phyloP scores from a whole-genome alignment of 257 asterid genomes.

The Lithospermum erythrorhizon region DNA sequence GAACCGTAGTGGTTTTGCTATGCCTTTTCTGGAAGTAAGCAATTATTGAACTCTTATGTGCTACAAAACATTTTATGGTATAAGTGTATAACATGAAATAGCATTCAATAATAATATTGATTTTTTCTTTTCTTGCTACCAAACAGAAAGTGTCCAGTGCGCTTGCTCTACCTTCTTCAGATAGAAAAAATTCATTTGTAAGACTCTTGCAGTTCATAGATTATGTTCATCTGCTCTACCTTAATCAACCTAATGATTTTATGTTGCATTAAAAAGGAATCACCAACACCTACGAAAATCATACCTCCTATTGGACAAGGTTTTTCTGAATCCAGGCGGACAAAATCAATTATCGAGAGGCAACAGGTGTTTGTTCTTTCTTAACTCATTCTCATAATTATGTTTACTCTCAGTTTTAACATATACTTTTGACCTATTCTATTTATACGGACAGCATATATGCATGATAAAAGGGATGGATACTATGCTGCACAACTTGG shows the following conservation, averaged over 20 bases:
- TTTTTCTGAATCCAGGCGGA: slow-evolving; percentile 73
- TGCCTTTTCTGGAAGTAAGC: slow-evolving; percentile 77
- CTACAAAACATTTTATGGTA: neutral
- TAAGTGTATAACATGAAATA: slow-evolving; percentile 2
- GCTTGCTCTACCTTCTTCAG: slow-evolving; percentile 53
- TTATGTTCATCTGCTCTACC: slow-evolving; percentile 8
- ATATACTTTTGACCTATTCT: neutral
- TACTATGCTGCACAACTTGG: neutral
- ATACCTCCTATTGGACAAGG: slow-evolving; percentile 61
- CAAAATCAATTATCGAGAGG: slow-evolving; percentile 61
- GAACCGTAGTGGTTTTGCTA: slow-evolving; percentile 47
- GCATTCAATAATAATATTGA: slow-evolving; percentile 8
- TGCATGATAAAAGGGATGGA: neutral
- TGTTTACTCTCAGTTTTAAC: neutral
- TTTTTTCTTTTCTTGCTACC: slow-evolving; percentile 9
- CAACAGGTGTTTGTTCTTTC: slow-evolving; percentile 50
- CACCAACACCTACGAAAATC: slow-evolving; percentile 89
- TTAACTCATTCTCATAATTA: neutral
- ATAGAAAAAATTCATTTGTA: slow-evolving; percentile 64
- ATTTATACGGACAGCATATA: neutral
- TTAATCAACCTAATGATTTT: slow-evolving; percentile 6
- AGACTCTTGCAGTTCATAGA: slow-evolving; percentile 15
- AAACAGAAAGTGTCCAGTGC: slow-evolving; percentile 70
- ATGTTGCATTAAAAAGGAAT: slow-evolving; percentile 50
- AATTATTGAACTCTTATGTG: slow-evolving; percentile 8